Percentiles rank a stretch among this genome's conserved stretches.
Conservation (phyloP, 805 yeast species). For the Candida morakotiae region DNA sequence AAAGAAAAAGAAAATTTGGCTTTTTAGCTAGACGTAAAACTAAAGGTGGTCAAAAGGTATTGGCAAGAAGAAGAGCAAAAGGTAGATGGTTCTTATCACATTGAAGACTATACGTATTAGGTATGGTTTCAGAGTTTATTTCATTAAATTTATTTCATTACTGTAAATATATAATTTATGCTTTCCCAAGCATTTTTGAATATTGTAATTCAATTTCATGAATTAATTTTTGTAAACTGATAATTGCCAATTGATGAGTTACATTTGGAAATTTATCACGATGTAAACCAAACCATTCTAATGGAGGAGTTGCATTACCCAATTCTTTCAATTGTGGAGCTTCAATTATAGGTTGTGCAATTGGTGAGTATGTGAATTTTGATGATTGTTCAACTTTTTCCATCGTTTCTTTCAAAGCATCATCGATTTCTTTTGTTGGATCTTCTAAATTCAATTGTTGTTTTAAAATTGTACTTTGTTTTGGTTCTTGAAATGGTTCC, state of each 20-base stretch:
- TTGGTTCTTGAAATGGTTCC: constrained; percentile 12
- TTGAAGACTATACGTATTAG: too few relatives aligned
- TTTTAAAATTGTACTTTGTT: constrained; percentile 7
- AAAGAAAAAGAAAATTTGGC: constrained; percentile 86
- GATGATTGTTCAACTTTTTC: constrained; percentile 33
- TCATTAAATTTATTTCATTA: too few relatives aligned
- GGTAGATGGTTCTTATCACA: constrained; percentile 93
- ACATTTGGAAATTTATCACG: constrained; percentile 80
- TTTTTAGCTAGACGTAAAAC: constrained; percentile 80
- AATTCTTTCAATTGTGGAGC: constrained; percentile 87
- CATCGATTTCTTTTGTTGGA: constrained; percentile 25
- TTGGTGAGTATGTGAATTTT: constrained; percentile 54
- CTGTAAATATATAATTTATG: constrained; percentile 14
- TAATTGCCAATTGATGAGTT: constrained; percentile 76
- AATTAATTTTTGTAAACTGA: constrained; percentile 69
- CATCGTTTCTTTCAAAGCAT: constrained; percentile 34
- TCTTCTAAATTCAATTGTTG: constrained; percentile 15
- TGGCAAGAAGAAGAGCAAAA: constrained; percentile 75
- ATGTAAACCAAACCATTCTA: constrained; percentile 97
- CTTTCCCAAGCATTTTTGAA: constrained; percentile 46
- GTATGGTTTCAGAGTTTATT: too few relatives aligned
- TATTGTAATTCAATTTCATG: constrained; percentile 60
- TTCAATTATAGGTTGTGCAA: constrained; percentile 75
- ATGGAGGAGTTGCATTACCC: constrained; percentile 96
- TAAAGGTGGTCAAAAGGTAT: constrained; percentile 70